Conservation (phyloP, 805 yeast species). For the Pichia sporocuriosa region DNA sequence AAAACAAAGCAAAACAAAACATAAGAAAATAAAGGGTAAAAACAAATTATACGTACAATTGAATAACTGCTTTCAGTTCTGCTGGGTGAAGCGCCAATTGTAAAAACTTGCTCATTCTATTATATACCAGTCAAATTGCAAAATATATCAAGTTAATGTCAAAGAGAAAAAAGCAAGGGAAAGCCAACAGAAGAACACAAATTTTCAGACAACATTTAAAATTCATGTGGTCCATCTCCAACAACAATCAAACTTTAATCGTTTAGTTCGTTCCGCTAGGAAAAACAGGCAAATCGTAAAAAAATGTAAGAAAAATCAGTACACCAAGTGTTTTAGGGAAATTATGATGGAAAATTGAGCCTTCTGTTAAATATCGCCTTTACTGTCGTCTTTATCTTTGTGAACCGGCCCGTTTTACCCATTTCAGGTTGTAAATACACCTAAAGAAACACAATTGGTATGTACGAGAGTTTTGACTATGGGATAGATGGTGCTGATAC, state of each 20-base stretch:
- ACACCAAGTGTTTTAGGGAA: background rate
- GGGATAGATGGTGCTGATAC: background rate
- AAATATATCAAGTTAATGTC: background rate
- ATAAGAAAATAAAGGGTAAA: background rate
- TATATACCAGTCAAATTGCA: background rate
- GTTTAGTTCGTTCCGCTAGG: too few species aligned
- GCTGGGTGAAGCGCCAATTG: conserved; percentile 62
- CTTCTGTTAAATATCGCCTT: too few species aligned
- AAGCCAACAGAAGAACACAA: too few species aligned
- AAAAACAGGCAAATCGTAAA: too few species aligned
- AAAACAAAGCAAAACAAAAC: background rate
- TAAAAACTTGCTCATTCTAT: conserved; percentile 33
- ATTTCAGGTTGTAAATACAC: too few species aligned
- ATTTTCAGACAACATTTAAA: too few species aligned
- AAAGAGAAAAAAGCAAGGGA: too few species aligned
- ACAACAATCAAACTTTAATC: too few species aligned
- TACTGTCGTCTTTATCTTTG: too few species aligned
- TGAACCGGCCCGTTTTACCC: too few species aligned
- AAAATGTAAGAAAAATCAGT: background rate
- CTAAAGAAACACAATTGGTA: too few species aligned
- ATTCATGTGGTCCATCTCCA: too few species aligned
- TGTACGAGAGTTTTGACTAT: background rate
- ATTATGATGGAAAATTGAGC: background rate
- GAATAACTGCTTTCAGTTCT: conserved; percentile 64
- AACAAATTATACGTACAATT: conserved; percentile 35